Percentiles rank a stretch among this genome's conserved stretches.
Conservation (phyloP, 2,329 filamentous ascomycete genomes). For the Bipolaris cookei region DNA sequence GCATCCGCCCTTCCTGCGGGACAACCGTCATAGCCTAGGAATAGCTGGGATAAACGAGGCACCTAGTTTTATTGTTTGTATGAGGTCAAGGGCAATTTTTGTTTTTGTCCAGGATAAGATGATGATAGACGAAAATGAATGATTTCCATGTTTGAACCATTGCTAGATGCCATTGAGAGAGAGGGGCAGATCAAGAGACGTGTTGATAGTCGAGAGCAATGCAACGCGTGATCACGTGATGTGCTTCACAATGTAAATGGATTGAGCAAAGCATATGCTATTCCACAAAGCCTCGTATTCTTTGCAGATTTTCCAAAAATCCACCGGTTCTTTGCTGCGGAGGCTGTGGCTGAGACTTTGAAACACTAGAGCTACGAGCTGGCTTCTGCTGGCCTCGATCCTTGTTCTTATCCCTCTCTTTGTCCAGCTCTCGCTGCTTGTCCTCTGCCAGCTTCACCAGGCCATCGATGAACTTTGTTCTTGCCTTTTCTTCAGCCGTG, state of each 20-base stretch:
- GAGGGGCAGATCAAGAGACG: background rate
- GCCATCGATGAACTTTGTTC: slow-evolving; percentile 79
- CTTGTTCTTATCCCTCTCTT: slow-evolving; percentile 34
- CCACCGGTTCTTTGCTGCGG: slow-evolving; percentile 40
- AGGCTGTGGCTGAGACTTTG: slow-evolving; percentile 21
- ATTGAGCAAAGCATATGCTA: slow-evolving; percentile 7
- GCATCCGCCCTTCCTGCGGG: slow-evolving; percentile 19
- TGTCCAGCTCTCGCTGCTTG: slow-evolving; percentile 56
- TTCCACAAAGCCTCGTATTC: slow-evolving; percentile 46
- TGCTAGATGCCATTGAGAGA: background rate
- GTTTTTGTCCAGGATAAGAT: slow-evolving; percentile 8
- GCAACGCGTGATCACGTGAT: slow-evolving; percentile 23
- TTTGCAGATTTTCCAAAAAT: slow-evolving; percentile 49
- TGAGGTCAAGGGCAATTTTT: background rate
- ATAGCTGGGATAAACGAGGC: slow-evolving; percentile 10
- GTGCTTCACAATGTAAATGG: background rate
- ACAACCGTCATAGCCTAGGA: slow-evolving; percentile 26
- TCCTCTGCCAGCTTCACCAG: slow-evolving; percentile 86
- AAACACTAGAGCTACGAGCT: slow-evolving; percentile 32
- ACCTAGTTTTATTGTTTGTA: slow-evolving; percentile 1
- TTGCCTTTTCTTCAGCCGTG: slow-evolving; percentile 91
- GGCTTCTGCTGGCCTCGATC: slow-evolving; percentile 26
- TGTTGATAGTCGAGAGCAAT: background rate
- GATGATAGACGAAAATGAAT: slow-evolving; percentile 6
- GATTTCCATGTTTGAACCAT: background rate